Evolutionary conservation across 371 early-diverging fungal species (phyloP).

Genomic region (Mucor circinelloides): DNA sequence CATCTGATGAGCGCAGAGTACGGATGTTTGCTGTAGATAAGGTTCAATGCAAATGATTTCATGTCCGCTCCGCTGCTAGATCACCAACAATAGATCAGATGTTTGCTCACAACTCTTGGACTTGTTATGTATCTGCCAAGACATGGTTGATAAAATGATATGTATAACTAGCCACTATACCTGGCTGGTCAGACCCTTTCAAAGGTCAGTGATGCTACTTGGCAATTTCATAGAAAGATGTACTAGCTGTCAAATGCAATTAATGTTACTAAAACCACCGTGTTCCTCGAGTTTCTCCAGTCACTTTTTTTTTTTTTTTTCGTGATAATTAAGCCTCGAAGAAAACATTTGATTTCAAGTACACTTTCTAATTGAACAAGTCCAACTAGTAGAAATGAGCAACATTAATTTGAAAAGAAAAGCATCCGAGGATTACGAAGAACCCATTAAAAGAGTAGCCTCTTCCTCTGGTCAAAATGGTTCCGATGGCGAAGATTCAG

Average conservation of each 20-base stretch:
- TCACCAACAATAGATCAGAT: too few relatives aligned
- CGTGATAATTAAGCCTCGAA: background rate
- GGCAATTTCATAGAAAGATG: background rate
- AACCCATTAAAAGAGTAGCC: slow-evolving; percentile 17
- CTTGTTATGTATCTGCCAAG: too few relatives aligned
- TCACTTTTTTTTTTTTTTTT: background rate
- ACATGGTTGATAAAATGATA: too few relatives aligned
- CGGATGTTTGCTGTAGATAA: too few relatives aligned
- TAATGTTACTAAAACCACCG: background rate
- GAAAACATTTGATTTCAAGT: background rate
- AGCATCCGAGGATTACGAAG: slow-evolving; percentile 22
- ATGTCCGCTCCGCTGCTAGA: too few relatives aligned
- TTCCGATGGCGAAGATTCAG: slow-evolving; percentile 51
- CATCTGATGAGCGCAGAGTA: too few relatives aligned
- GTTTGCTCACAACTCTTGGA: too few relatives aligned
- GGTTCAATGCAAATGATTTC: too few relatives aligned
- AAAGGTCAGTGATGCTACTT: background rate
- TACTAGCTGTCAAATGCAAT: background rate
- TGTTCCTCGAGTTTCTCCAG: slow-evolving; percentile 4
- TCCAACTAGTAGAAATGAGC: slow-evolving; percentile 11
- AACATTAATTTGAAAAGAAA: slow-evolving; percentile 41
- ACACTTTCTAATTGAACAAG: background rate
- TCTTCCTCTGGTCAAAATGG: slow-evolving; percentile 13
- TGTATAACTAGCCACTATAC: too few relatives aligned
- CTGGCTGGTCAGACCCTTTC: background rate